Percentiles rank a stretch among this genome's conserved stretches.
Evolutionary conservation across 768 basidiomycete species (phyloP).

Genomic region (Rhodotorula paludigena): DNA sequence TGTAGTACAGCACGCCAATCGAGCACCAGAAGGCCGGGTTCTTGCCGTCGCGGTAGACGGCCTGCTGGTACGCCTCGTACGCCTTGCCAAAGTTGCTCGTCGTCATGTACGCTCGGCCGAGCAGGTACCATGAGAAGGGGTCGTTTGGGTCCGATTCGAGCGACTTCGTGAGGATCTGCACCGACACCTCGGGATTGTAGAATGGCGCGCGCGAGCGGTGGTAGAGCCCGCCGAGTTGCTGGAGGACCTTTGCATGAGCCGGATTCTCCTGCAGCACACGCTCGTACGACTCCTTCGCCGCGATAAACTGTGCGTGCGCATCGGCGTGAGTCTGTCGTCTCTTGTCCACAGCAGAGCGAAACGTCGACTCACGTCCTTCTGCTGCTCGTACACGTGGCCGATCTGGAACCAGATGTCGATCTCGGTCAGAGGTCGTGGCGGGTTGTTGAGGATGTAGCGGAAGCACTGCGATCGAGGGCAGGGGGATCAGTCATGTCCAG

Average conservation of each 20-base stretch:
- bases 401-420: constrained; percentile 99
- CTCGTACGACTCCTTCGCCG: constrained; percentile 92
- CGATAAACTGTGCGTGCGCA: constrained; percentile 60
- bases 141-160: constrained; percentile 92
- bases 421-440: constrained; percentile 89
- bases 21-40: constrained; percentile 99
- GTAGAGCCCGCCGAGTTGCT: constrained; percentile 96
- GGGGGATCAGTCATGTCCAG: background rate
- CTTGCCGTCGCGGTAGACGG: constrained; percentile 95
- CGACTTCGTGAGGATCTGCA: constrained; percentile 86
- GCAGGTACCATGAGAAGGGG: constrained; percentile 97
- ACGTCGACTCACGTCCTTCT: constrained; percentile 72
- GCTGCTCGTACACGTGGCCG: constrained; percentile 95
- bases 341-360: background rate
- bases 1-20: constrained; percentile 97
- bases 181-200: constrained; percentile 91
- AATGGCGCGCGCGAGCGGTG: constrained; percentile 92
- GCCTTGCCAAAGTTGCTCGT: constrained; percentile 99
- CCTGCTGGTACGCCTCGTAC: constrained; percentile 98
- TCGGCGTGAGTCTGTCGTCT: too few species aligned
- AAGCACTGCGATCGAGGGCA: constrained; percentile 58
- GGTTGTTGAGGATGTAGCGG: constrained; percentile 90
- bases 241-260: constrained; percentile 90
- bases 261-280: constrained; percentile 90
- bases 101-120: constrained; percentile 97